Evolutionary conservation across 345 rosid species (phyloP), one percentile per base, ranked within the genome.

Genomic region (Citrus medica): DNA sequence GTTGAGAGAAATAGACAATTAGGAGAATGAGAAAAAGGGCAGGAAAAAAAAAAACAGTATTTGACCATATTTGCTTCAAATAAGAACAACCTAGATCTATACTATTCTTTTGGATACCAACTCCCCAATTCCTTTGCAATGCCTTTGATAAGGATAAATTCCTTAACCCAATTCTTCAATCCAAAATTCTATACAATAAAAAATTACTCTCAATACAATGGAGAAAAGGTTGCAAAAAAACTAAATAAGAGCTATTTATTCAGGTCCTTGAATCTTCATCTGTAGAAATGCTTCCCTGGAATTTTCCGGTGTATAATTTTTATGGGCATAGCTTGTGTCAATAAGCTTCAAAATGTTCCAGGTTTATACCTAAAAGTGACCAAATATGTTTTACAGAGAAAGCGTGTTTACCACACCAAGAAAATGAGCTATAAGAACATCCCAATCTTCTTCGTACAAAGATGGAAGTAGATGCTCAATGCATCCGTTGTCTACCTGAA

Each of bases 401-500:
- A 51, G 53, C 53, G 67, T 61, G 1, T 65, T 65, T 92, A 94
- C 99, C 95, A 92, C 92, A 9, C 99, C 99, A 17, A 95, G 98
- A 86, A 93, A 95, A 88, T 95, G 99, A 0, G 97, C 97, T 82
- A 95, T 90, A 30, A 95, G 97, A 71, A 94, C 98, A 83, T 94
- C 97, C 98, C 98, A 95, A 76, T 95, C 95, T 74, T 92, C 90
- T 82, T 91, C 55, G 73, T 87, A 84, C 48, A 94, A 84, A 21
- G 97, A 82, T 21, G 98, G 97, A 67, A 93, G 75, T 60, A 95
- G 82, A 73, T 93, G 89, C 48, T 94, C 94, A 63, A 89, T 88
- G 88, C 99, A 95, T 81, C 99, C 99, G 53, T 91, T 89, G 78
- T 93, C 98, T 58, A 94, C 99, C 98, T 95, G 85, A 61, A 78